Percentiles rank a stretch among this genome's conserved stretches.
Conservation (phyloP, 2,329 filamentous ascomycete genomes). For the Phaeoacremonium minimum region DNA sequence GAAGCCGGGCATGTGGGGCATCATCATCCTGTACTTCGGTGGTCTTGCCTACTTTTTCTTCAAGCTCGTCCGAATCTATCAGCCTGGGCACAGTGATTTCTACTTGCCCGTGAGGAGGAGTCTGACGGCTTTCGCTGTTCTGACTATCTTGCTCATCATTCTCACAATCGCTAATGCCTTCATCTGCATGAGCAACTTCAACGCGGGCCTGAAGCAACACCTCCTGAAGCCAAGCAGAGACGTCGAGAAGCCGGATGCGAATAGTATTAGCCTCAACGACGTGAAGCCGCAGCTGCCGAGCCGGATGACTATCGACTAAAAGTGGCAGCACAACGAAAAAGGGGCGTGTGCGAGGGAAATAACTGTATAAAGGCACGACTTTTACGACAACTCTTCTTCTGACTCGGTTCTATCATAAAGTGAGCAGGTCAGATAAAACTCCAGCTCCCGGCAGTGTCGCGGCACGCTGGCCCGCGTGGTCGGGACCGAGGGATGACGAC, state of each 20-base stretch:
- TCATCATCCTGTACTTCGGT: constrained; percentile 83
- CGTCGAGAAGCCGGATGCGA: constrained; percentile 51
- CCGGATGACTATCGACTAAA: constrained; percentile 60
- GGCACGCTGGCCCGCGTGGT: too few species aligned
- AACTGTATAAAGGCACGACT: too few species aligned
- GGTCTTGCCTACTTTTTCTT: constrained; percentile 95
- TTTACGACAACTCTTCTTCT: too few species aligned
- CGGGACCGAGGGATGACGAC: too few species aligned
- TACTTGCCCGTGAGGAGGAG: constrained; percentile 81
- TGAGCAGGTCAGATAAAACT: too few species aligned
- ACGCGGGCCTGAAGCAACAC: constrained; percentile 83
- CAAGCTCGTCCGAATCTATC: constrained; percentile 96
- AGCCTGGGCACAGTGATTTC: constrained; percentile 47
- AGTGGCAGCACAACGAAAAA: neutral
- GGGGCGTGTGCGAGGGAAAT: neutral
- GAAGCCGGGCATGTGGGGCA: constrained; percentile 67
- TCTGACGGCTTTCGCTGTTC: constrained; percentile 87
- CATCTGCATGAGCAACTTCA: constrained; percentile 87
- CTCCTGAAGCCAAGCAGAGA: constrained; percentile 52
- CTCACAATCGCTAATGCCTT: constrained; percentile 84
- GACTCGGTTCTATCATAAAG: too few species aligned
- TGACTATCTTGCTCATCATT: constrained; percentile 85
- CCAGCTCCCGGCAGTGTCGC: too few species aligned
- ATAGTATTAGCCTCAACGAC: constrained; percentile 52
- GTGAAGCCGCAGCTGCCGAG: constrained; percentile 50